Conservation (phyloP, 2,329 filamentous ascomycete genomes). For the Microsporum ferrugineum region DNA sequence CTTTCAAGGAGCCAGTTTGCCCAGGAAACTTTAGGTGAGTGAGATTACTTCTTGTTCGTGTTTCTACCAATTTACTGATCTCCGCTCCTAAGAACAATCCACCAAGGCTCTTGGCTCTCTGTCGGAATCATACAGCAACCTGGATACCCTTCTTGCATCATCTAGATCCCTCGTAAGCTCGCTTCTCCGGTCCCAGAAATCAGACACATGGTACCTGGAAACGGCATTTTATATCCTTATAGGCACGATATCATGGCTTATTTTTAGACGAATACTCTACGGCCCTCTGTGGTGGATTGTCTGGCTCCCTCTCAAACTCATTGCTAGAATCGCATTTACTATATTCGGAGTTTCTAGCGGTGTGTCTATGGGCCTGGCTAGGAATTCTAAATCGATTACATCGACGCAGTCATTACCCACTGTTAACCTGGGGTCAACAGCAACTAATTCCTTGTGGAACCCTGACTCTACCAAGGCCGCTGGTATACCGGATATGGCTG, state of each 20-base stretch:
- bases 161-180: slow-evolving; percentile 66
- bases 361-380: neutral
- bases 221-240: slow-evolving; percentile 75
- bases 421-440: neutral
- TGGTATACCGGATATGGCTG: slow-evolving; percentile 26
- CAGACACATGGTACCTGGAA: slow-evolving; percentile 94
- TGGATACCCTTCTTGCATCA: slow-evolving; percentile 64
- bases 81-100: slow-evolving; percentile 48
- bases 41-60: neutral
- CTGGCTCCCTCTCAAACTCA: slow-evolving; percentile 63
- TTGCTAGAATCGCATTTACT: slow-evolving; percentile 49
- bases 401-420: neutral
- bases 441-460: neutral
- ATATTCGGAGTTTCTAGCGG: slow-evolving; percentile 37
- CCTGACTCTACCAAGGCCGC: neutral
- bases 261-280: slow-evolving; percentile 76
- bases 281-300: slow-evolving; percentile 84
- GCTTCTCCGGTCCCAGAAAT: slow-evolving; percentile 78
- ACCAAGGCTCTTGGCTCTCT: slow-evolving; percentile 72
- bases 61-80: slow-evolving; percentile 5
- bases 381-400: neutral
- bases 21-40: slow-evolving; percentile 59
- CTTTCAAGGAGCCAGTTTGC: slow-evolving; percentile 80
- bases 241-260: slow-evolving; percentile 67
- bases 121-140: slow-evolving; percentile 65